Evolutionary conservation across 1,139 yeast genomes (phyloP).

Genomic region (Insectozyma bohioensis): DNA sequence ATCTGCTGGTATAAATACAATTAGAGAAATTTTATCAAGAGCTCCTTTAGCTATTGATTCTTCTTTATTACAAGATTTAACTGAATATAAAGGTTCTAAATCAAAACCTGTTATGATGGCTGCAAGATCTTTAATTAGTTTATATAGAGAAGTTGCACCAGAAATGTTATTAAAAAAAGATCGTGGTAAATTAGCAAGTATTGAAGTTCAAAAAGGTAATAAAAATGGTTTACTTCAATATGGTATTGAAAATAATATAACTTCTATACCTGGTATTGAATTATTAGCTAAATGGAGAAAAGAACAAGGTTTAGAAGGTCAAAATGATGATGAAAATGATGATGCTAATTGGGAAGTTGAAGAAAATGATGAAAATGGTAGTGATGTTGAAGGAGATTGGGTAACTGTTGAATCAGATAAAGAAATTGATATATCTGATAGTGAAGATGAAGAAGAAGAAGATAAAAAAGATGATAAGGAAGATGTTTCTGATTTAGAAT

Average conservation of each 20-base stretch:
- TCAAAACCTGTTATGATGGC: conserved; percentile 94
- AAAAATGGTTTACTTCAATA: conserved; percentile 54
- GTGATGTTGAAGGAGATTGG: conserved; percentile 66
- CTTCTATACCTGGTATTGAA: conserved; percentile 87
- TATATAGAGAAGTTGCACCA: conserved; percentile 94
- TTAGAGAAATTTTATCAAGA: conserved; percentile 87
- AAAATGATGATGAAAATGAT: conserved; percentile 39
- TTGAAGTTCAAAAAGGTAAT: conserved; percentile 65
- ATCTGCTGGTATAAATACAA: conserved; percentile 94
- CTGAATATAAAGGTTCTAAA: conserved; percentile 89
- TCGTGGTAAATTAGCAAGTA: conserved; percentile 87
- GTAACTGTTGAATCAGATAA: conserved; percentile 57
- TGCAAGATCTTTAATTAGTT: conserved; percentile 80
- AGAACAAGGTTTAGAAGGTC: conserved; percentile 56
- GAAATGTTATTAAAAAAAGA: conserved; percentile 89
- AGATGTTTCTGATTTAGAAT: conserved; percentile 44
- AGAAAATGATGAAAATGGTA: conserved; percentile 36
- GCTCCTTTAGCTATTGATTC: conserved; percentile 93
- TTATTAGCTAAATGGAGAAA: conserved; percentile 84
- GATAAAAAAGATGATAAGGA: conserved; percentile 30
- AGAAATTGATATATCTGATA: conserved; percentile 56
- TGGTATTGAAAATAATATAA: conserved; percentile 66
- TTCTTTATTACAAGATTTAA: conserved; percentile 80
- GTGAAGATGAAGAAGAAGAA: conserved; percentile 28
- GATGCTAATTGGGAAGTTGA: conserved; percentile 47